These are phyloP conservation scores for Diaporthe humulicola DNA, from an alignment of 2,329 filamentous ascomycete genomes.

Conservation along the genomic window DNA sequence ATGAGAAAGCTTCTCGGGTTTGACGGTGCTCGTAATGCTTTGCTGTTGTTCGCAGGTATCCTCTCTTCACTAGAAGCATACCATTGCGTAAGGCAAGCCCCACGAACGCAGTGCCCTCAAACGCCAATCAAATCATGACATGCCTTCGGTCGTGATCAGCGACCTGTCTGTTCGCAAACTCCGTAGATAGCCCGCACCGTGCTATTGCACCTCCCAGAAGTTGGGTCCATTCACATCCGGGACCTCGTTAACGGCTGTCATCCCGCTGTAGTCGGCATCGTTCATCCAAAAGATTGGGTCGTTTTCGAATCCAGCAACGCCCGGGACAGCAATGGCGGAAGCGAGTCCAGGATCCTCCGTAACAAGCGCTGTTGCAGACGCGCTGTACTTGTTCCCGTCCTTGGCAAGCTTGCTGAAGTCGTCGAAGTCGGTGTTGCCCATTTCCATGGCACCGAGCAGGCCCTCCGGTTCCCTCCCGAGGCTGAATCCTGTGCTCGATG, in stretches of 20 bases:
- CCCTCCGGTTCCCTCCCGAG: slow-evolving; percentile 60
- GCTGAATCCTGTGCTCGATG: slow-evolving; percentile 60
- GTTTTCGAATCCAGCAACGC: slow-evolving; percentile 55
- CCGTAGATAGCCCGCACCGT: neutral
- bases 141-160: neutral
- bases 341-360: slow-evolving; percentile 61
- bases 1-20: neutral
- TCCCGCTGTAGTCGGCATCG: slow-evolving; percentile 45
- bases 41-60: neutral
- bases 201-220: slow-evolving; percentile 34
- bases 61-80: neutral
- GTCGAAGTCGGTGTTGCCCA: slow-evolving; percentile 67
- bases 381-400: slow-evolving; percentile 59
- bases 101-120: neutral
- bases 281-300: slow-evolving; percentile 64
- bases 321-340: slow-evolving; percentile 41
- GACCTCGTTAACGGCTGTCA: slow-evolving; percentile 25
- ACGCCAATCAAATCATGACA: slow-evolving; percentile 14
- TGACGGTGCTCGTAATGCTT: neutral
- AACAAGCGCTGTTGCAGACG: slow-evolving; percentile 54
- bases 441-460: slow-evolving; percentile 57
- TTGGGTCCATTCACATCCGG: slow-evolving; percentile 34
- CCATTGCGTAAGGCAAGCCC: neutral
- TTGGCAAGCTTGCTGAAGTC: slow-evolving; percentile 62
- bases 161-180: neutral